Conservation (phyloP, 2,329 filamentous ascomycete genomes). For the Grosmannia serpens region DNA sequence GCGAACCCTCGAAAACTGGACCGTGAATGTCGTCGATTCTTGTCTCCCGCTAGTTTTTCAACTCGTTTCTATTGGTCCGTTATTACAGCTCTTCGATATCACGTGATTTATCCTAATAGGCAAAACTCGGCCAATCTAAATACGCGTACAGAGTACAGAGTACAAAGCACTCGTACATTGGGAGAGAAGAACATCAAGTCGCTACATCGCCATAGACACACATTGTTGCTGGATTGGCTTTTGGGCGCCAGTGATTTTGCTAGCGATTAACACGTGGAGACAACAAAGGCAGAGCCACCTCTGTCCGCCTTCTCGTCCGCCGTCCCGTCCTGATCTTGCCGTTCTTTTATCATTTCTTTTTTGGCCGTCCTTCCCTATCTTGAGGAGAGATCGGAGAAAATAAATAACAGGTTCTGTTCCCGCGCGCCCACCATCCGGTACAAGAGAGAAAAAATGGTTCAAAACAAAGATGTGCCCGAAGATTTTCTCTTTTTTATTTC, state of each 20-base stretch:
- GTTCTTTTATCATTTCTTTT: conserved; percentile 3
- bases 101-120: background rate
- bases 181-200: too few species aligned
- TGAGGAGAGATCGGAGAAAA: background rate
- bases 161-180: too few species aligned
- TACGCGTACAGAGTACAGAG: too few species aligned
- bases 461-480: background rate
- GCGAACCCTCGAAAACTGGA: background rate
- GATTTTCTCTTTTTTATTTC: background rate
- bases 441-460: background rate
- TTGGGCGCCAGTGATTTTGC: background rate
- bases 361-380: background rate
- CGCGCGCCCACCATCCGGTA: conserved; percentile 3
- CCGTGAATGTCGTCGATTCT: background rate
- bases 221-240: background rate
- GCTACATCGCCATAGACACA: background rate
- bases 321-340: background rate
- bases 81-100: background rate
- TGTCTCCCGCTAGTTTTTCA: background rate
- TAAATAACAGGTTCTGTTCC: background rate
- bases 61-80: background rate
- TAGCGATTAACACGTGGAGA: background rate
- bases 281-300: background rate
- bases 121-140: too few species aligned
- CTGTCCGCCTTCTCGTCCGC: background rate